Conservation (phyloP, 2,329 filamentous ascomycete genomes). For the Decorospora gaudefroyi region DNA sequence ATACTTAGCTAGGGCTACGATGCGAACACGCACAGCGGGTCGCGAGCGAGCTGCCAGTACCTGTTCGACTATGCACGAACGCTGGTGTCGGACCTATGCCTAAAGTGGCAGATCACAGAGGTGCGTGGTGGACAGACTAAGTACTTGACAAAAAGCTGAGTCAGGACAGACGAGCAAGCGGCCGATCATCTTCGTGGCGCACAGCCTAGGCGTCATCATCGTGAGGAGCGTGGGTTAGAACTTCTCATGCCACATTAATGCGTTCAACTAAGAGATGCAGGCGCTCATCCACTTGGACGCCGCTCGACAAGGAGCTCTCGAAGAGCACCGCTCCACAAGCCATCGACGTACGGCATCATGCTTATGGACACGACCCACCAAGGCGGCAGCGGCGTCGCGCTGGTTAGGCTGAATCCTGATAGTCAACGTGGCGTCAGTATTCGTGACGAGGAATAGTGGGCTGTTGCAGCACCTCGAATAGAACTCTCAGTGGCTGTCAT, state of each 20-base stretch:
- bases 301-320: slow-evolving; percentile 27
- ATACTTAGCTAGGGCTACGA: slow-evolving; percentile 48
- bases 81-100: slow-evolving; percentile 44
- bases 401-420: slow-evolving; percentile 37
- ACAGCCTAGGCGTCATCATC: slow-evolving; percentile 44
- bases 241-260: slow-evolving; percentile 7
- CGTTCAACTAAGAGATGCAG: slow-evolving; percentile 24
- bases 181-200: slow-evolving; percentile 42
- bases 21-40: slow-evolving; percentile 33
- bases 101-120: slow-evolving; percentile 31
- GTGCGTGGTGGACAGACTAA: slow-evolving; percentile 12
- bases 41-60: slow-evolving; percentile 33
- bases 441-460: slow-evolving; percentile 34
- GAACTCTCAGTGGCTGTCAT: slow-evolving; percentile 46
- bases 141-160: slow-evolving; percentile 9
- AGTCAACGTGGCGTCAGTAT: slow-evolving; percentile 44
- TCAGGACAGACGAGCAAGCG: slow-evolving; percentile 34
- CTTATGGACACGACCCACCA: slow-evolving; percentile 51
- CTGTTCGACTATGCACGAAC: slow-evolving; percentile 43
- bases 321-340: slow-evolving; percentile 39
- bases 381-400: slow-evolving; percentile 41
- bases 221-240: slow-evolving; percentile 38
- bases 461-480: slow-evolving; percentile 42
- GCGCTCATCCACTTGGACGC: slow-evolving; percentile 47
- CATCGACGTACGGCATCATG: slow-evolving; percentile 48